Evolutionary conservation across 331 rosid genomes (phyloP).

Genomic region (Erythrophleum ivorense): DNA sequence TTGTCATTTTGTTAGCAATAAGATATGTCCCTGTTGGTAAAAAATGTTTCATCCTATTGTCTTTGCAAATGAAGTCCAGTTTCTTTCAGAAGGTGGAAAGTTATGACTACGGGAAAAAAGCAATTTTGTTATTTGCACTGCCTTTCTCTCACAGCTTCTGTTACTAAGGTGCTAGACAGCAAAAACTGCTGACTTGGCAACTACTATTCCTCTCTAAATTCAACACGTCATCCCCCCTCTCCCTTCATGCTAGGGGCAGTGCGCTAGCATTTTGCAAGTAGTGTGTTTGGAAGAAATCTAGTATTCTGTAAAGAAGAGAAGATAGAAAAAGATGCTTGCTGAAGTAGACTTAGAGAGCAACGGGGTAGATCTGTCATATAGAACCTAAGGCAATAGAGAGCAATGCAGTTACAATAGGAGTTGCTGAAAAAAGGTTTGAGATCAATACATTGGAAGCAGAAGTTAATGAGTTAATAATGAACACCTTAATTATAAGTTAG

Average conservation of each 20-base stretch:
- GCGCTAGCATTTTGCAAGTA: not conserved
- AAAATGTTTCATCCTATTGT: not conserved
- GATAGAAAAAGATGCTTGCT: not conserved
- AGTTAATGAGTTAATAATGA: not conserved
- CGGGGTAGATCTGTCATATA: not conserved
- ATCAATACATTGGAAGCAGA: not conserved
- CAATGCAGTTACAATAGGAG: not conserved
- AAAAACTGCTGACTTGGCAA: not conserved
- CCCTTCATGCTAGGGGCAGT: not conserved
- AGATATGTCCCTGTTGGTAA: not conserved
- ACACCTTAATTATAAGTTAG: not conserved
- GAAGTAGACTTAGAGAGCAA: not conserved
- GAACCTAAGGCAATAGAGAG: not conserved
- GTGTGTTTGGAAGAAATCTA: not conserved
- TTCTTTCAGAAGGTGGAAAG: not conserved
- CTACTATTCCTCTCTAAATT: not conserved
- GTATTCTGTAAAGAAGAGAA: not conserved
- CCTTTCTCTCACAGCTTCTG: not conserved
- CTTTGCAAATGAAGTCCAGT: not conserved
- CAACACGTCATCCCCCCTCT: not conserved
- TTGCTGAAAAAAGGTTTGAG: not conserved
- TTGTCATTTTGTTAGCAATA: slow-evolving; percentile 1
- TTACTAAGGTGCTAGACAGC: not conserved
- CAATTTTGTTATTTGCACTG: not conserved
- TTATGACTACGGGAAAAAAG: not conserved